phyloP scores from a whole-genome alignment of 2,329 filamentous ascomycete species.

The Monascus ruber region DNA sequence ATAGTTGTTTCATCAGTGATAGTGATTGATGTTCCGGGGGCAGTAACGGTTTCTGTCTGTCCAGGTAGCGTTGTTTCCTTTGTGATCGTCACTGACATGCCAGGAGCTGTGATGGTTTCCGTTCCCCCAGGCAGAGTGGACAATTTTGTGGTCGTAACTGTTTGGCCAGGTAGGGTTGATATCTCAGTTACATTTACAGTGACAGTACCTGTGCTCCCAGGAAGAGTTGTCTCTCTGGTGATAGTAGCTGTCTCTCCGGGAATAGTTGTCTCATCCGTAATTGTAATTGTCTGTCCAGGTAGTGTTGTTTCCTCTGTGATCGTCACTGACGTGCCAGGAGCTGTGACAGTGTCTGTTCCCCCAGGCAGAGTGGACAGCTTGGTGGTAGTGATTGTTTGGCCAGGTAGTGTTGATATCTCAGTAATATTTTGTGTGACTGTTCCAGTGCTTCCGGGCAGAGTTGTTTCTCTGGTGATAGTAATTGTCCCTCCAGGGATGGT shows the following conservation, averaged over 20 bases:
- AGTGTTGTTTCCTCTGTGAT: background rate
- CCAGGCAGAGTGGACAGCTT: background rate
- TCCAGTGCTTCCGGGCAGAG: background rate
- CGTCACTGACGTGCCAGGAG: conserved; percentile 3
- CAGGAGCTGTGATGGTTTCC: conserved; percentile 1
- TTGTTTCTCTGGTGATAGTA: background rate
- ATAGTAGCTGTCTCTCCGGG: conserved; percentile 1
- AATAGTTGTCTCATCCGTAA: background rate
- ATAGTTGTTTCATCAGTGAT: too few relatives aligned
- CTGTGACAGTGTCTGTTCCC: background rate
- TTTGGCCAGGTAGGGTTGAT: background rate
- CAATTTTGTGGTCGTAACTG: background rate
- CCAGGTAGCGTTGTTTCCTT: too few relatives aligned
- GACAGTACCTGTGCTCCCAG: too few relatives aligned
- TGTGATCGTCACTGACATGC: conserved; percentile 1
- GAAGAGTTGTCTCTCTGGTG: background rate
- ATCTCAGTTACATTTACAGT: too few relatives aligned
- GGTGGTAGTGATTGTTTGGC: background rate
- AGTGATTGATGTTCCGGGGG: too few relatives aligned
- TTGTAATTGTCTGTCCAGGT: background rate
- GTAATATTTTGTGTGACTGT: too few relatives aligned
- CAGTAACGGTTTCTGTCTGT: too few relatives aligned
- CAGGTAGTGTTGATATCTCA: too few relatives aligned
- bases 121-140: background rate
- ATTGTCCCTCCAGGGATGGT: background rate